Evolutionary conservation across 106 monocot genomes (phyloP), one percentile per base, ranked within the genome.

Genomic region (Allium sativum): DNA sequence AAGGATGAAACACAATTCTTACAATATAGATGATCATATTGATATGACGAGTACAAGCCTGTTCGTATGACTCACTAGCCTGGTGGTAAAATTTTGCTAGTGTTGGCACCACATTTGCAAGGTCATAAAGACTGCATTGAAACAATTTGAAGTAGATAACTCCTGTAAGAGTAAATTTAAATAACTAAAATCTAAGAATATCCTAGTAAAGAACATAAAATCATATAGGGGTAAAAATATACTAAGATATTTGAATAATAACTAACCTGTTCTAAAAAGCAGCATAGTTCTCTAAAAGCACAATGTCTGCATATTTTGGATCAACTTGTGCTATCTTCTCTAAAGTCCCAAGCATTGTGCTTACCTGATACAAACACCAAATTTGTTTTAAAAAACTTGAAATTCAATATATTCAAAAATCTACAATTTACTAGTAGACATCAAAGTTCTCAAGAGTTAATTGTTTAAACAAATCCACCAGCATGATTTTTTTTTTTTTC

Each of bases 51-150:
- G 87, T 84, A 66, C 96, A 88, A 55, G 96, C 91, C 45, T 84
- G 96, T 56, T 98, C 92, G 60, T 98, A 98, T 45, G 88, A 64
- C 78, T 98, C 96, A 70, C 91, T 98, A 57, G 96, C 96, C 66
- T 87, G 87, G 74, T 92, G 96, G 64, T 98, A 98, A 57, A 88
- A 98, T 58, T 91, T 98, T 9, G 87, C 91, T 68, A 98, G 78
- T 19, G 96, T 88, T 46, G 87, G 84, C 55, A 98, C 91, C 44
- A 85, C 82, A 85, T 98, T 91, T 11, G 96, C 96, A 55, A 98
- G 73, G 65, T 98, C 96, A 85, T 91, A 98, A 61, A 98, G 85
- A 71, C 96, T 98, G 80, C 81, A 84, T 45, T 16, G 42, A 67
- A 71, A 55, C 12, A 65, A 45, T 41, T 46, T 8, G 54, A 14